Base-by-base conservation (phyloP, 2,329 filamentous ascomycete species). In the Bipolaris victoriae region DNA sequence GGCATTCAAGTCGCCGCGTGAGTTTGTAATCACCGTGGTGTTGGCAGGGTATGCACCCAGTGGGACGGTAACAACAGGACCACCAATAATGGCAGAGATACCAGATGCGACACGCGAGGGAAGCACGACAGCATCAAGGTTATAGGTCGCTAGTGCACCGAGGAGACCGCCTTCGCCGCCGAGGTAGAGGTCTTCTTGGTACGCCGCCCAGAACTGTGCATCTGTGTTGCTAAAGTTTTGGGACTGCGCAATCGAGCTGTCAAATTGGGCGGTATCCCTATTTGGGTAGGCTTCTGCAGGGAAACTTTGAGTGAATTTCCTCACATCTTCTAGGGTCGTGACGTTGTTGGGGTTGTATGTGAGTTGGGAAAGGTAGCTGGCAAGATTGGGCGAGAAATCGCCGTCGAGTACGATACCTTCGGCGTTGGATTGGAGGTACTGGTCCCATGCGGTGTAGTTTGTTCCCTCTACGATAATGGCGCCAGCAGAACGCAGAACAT, bases 21-120 rank as follows among this genome's bases (percentile, higher is more conserved):
- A 52, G 50, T 84, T 82, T 35, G 72, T 73, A 20, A 73, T 67
- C 2, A 86, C 79, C 0, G 76, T 75, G 5, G 81, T 82, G 29
- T 81, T 80, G 0, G 74, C 62, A 0, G 84, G 83, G 49, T 82
- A 83, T 39, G 80, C 81, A 0, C 87, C 87, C 55, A 90, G 74
- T 0, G 88, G 88, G 0, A 90, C 84, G 0, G 85, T 87, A 10
- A 90, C 76, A 4, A 87, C 80, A 0, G 88, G 88, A 0, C 81
- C 79, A 1, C 87, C 87, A 0, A 87, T 79, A 18, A 86, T 73
- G 0, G 84, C 84, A 1, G 84, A 81, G 4, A 85, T 77, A 1
- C 75, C 71, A 0, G 80, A 74, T 0, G 82, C 78, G 20, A 81
- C 75, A 11, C 74, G 62, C 0, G 86, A 85, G 0, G 88, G 88